Evolutionary conservation across 2,329 filamentous ascomycete genomes (phyloP).

Genomic region (Alternaria triticina): DNA sequence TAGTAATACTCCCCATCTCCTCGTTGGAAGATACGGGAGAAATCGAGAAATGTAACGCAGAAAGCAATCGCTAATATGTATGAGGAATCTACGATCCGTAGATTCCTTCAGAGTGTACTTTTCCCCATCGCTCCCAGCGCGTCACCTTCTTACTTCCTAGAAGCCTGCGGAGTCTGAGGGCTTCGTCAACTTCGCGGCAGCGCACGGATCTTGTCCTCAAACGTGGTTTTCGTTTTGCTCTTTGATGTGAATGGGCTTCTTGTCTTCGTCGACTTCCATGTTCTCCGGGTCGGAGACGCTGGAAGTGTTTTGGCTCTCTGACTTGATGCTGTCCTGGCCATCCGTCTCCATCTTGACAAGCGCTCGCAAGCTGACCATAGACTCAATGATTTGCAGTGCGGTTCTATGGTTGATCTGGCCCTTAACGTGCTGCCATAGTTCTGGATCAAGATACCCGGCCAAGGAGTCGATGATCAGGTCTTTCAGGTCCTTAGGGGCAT

Average conservation of each 20-base stretch:
- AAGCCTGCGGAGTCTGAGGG: background rate
- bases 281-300: background rate
- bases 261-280: background rate
- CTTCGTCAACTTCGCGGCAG: background rate
- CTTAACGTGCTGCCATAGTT: conserved; percentile 14
- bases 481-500: conserved; percentile 15
- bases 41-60: background rate
- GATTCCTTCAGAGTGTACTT: background rate
- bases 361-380: conserved; percentile 7
- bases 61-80: background rate
- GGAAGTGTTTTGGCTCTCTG: background rate
- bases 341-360: conserved; percentile 4
- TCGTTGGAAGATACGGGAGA: background rate
- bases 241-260: background rate
- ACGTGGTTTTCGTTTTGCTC: background rate
- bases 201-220: background rate
- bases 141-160: background rate
- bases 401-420: background rate
- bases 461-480: conserved; percentile 21
- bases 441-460: conserved; percentile 13
- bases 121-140: background rate
- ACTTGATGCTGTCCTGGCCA: background rate
- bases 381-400: conserved; percentile 6
- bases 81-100: background rate
- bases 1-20: background rate